Percentiles rank a stretch among this genome's conserved stretches.
Evolutionary conservation across 805 yeast genomes (phyloP).

Genomic region (Phaffomyces opuntiae): DNA sequence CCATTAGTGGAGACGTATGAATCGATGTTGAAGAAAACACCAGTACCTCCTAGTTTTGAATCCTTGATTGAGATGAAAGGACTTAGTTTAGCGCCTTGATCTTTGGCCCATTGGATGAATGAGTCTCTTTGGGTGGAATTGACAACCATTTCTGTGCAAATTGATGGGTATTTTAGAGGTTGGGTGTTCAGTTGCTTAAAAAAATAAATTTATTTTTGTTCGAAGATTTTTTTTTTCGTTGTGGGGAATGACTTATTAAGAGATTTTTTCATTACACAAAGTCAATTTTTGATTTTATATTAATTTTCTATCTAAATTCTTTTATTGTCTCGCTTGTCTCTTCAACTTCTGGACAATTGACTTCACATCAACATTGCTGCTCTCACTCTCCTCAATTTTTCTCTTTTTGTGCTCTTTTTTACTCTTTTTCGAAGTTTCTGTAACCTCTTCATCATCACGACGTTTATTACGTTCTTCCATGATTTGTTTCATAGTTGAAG

Average conservation of each 20-base stretch:
- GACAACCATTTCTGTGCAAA: background rate
- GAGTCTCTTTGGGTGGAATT: conserved; percentile 1
- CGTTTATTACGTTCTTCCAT: conserved; percentile 68
- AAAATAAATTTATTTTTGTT: too few species aligned
- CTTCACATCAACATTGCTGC: conserved; percentile 2
- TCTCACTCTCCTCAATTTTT: conserved; percentile 2
- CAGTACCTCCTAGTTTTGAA: conserved; percentile 30
- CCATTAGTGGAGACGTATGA: conserved; percentile 1
- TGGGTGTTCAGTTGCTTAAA: too few species aligned
- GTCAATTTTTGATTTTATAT: too few species aligned
- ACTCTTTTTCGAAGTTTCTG: conserved; percentile 2
- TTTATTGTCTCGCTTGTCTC: conserved; percentile 2
- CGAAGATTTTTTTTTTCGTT: too few species aligned
- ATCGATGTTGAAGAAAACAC: conserved; percentile 24
- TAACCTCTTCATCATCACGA: conserved; percentile 17
- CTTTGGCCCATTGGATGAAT: conserved; percentile 13
- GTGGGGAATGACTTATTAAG: too few species aligned
- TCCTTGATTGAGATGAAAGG: conserved; percentile 13
- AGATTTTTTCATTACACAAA: too few species aligned
- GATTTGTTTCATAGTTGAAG: conserved; percentile 79
- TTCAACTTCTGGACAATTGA: conserved; percentile 7
- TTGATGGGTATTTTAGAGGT: too few species aligned
- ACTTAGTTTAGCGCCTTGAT: conserved; percentile 6
- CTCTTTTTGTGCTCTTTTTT: conserved; percentile 11
- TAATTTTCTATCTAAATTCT: too few species aligned